Evolutionary conservation across 371 early-diverging fungal species (phyloP).

Genomic region (Blyttiomyces sp.): DNA sequence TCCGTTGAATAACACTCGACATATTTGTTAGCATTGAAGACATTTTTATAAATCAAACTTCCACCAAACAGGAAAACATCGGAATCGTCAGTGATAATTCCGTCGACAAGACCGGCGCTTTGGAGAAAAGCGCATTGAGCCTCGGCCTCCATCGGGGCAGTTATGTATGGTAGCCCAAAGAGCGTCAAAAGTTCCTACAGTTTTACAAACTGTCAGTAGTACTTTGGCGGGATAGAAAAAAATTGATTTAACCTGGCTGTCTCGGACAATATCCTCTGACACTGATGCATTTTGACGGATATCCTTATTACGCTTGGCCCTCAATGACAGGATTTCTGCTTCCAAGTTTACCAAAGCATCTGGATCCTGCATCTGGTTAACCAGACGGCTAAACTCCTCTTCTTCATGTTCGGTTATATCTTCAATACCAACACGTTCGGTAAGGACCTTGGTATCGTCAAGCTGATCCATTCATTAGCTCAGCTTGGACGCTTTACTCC

Average conservation of each 20-base stretch:
- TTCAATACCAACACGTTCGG: conserved; percentile 16
- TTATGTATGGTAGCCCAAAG: conserved; percentile 95
- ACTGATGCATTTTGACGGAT: conserved; percentile 65
- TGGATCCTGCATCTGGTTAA: conserved; percentile 47
- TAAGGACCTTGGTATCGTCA: too few species aligned
- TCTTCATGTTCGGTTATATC: conserved; percentile 39
- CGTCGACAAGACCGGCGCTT: conserved; percentile 77
- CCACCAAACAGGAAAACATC: conserved; percentile 98
- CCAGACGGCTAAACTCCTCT: conserved; percentile 52
- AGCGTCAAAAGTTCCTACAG: conserved; percentile 70
- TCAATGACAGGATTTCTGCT: conserved; percentile 57
- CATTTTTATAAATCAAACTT: conserved; percentile 85
- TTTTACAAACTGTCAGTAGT: too few species aligned
- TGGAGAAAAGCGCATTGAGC: conserved; percentile 92
- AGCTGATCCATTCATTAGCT: too few species aligned
- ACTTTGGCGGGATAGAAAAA: too few species aligned
- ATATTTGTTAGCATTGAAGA: conserved; percentile 87
- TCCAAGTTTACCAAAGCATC: conserved; percentile 19
- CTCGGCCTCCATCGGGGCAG: conserved; percentile 97
- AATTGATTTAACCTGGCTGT: conserved; percentile 13
- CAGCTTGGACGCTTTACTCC: too few species aligned
- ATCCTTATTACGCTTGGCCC: conserved; percentile 53
- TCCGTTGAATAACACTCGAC: conserved; percentile 76
- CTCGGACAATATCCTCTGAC: conserved; percentile 62
- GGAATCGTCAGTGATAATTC: conserved; percentile 97